A percentile compares a stretch with the other conserved stretches of the same genome.
phyloP scores from a whole-genome alignment of 163 green algal genomes.

The Scenedesmus sp. region DNA sequence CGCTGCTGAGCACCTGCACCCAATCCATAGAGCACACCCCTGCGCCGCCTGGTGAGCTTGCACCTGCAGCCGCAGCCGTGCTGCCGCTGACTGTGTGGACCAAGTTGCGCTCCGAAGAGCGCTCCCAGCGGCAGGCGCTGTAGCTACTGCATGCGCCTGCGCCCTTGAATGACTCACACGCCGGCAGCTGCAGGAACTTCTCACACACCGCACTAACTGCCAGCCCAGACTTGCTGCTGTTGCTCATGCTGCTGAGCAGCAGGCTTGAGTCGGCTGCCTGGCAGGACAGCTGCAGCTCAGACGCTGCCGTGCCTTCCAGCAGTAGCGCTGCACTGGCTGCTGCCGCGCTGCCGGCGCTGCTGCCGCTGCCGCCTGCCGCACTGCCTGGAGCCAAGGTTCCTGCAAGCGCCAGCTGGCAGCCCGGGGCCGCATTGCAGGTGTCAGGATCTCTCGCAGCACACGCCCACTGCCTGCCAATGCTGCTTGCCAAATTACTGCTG shows the following conservation, averaged over 20 bases:
- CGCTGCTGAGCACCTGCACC: slow-evolving; percentile 11
- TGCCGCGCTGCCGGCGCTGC: not conserved
- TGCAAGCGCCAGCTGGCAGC: slow-evolving; percentile 40
- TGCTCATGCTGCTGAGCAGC: slow-evolving; percentile 11
- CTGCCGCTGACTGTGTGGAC: slow-evolving; percentile 18
- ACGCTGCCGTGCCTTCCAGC: not conserved
- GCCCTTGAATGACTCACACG: not conserved
- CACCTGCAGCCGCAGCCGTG: not conserved
- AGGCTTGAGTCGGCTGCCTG: slow-evolving; percentile 26
- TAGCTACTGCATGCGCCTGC: slow-evolving; percentile 15
- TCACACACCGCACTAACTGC: slow-evolving; percentile 6
- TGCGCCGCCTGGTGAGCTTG: not conserved
- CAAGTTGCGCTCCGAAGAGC: not conserved
- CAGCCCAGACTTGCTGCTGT: slow-evolving; percentile 30
- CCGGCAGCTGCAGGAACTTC: slow-evolving; percentile 46
- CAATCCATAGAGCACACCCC: slow-evolving; percentile 41
- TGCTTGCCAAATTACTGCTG: not conserved
- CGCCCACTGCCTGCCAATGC: slow-evolving; percentile 30
- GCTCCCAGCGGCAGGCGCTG: slow-evolving; percentile 39
- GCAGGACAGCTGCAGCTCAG: not conserved
- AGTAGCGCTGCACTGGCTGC: slow-evolving; percentile 17
- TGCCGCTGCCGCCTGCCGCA: not conserved
- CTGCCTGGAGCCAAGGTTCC: slow-evolving; percentile 1
- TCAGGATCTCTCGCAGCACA: not conserved
- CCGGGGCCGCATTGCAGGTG: not conserved